Base-by-base conservation (phyloP, 345 rosid genomes). In the Camelina sativa region DNA sequence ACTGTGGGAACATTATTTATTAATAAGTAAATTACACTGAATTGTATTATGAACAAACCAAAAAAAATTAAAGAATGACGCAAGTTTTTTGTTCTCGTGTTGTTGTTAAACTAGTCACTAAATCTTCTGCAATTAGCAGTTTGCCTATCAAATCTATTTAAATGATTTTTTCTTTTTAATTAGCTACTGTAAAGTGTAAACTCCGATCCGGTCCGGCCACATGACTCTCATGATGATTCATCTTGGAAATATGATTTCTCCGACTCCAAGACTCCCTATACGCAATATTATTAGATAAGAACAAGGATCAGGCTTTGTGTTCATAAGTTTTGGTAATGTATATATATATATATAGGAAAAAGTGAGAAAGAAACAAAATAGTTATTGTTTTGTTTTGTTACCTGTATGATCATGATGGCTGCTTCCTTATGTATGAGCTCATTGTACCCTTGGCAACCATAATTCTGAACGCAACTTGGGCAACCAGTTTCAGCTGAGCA, bases 391-490 rank as follows among this genome's bases (percentile, higher is more conserved):
- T 23, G 3, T 1, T 2, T 11, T 48, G 11, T 19, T 74, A 91
- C 95, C 96, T 90, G 71, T 37, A 90, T 85, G 67, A 94, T 90
- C 79, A 80, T 74, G 71, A 90, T 87, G 71, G 92, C 96, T 34
- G 96, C 91, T 32, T 81, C 85, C 86, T 91, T 94, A 83, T 88
- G 85, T 72, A 91, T 56, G 72, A 82, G 89, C 75, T 91, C 96
- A 55, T 94, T 91, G 78, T 85, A 87, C 78, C 85, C 91, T 2
- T 79, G 87, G 76, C 96, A 91, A 63, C 81, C 85, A 65, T 81
- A 66, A 73, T 81, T 88, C 97, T 94, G 97, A 79, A 87, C 82
- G 52, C 97, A 94, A 71, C 83, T 85, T 10, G 96, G 98, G 73
- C 98, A 94, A 65, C 97, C 96, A 22, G 74, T 76, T 63, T 84